Percentiles rank a stretch among this genome's conserved stretches.
These are phyloP conservation scores for Hypoxylon sp. DNA, from an alignment of 2,329 filamentous ascomycete species.

Conservation along the genomic window DNA sequence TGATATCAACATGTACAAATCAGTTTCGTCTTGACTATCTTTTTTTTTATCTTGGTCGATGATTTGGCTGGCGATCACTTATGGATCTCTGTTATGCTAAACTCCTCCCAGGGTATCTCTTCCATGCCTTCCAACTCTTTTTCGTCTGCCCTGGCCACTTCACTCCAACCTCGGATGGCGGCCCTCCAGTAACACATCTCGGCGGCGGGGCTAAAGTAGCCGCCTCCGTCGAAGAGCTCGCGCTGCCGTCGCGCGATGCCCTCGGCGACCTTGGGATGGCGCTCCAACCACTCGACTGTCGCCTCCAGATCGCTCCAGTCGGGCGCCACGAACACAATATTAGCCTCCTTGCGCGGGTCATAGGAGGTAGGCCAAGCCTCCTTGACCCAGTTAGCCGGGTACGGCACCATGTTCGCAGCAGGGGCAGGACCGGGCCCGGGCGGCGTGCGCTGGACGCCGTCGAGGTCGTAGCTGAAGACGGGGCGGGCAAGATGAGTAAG, in stretches of 20 bases:
- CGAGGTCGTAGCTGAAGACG: conserved; percentile 50
- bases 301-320: conserved; percentile 61
- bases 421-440: not conserved
- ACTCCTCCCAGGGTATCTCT: conserved; percentile 52
- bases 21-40: conserved; percentile 15
- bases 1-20: conserved; percentile 27
- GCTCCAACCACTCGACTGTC: conserved; percentile 55
- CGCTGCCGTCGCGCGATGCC: conserved; percentile 58
- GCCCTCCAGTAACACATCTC: conserved; percentile 63
- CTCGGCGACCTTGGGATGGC: conserved; percentile 52
- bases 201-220: conserved; percentile 58
- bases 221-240: conserved; percentile 51
- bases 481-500: conserved; percentile 57
- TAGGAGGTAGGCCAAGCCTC: conserved; percentile 50
- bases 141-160: conserved; percentile 50
- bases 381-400: conserved; percentile 43
- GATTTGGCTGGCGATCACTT: conserved; percentile 22
- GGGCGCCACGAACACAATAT: conserved; percentile 57
- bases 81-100: conserved; percentile 45
- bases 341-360: conserved; percentile 37
- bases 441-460: conserved; percentile 16
- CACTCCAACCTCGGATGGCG: conserved; percentile 56
- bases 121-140: conserved; percentile 47
- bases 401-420: conserved; percentile 20
- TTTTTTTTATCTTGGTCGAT: not conserved